phyloP scores from a whole-genome alignment of 2,329 filamentous ascomycete species.

The Fusarium sp. region DNA sequence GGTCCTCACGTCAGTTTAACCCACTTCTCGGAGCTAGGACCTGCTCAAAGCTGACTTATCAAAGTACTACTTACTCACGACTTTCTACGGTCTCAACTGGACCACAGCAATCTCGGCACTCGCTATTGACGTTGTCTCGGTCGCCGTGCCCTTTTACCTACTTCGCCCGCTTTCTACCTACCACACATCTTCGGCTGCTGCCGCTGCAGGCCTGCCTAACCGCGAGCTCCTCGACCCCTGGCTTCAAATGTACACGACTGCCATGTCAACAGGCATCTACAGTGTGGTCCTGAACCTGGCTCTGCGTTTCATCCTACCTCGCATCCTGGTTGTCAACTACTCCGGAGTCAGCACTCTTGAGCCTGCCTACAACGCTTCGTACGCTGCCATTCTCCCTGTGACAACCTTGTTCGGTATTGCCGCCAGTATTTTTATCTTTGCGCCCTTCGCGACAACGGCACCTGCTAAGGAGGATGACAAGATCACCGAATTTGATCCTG shows the following conservation, averaged over 20 bases:
- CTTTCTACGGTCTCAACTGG: slow-evolving; percentile 79
- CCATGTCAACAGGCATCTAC: slow-evolving; percentile 79
- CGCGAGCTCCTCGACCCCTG: slow-evolving; percentile 72
- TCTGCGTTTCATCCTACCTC: slow-evolving; percentile 76
- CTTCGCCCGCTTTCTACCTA: slow-evolving; percentile 74
- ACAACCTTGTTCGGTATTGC: slow-evolving; percentile 72
- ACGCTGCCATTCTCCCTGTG: slow-evolving; percentile 69
- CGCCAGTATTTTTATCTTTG: slow-evolving; percentile 81
- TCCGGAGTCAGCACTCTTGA: slow-evolving; percentile 75
- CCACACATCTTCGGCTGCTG: slow-evolving; percentile 64
- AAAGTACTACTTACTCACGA: slow-evolving; percentile 77
- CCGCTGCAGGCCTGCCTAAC: slow-evolving; percentile 62
- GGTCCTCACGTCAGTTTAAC: slow-evolving; percentile 71
- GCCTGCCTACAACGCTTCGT: slow-evolving; percentile 72
- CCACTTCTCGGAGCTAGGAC: slow-evolving; percentile 2
- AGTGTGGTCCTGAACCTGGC: slow-evolving; percentile 76
- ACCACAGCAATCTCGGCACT: slow-evolving; percentile 70
- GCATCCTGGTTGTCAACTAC: slow-evolving; percentile 80
- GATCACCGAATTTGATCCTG: slow-evolving; percentile 69
- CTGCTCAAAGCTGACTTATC: slow-evolving; percentile 25
- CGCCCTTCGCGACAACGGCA: slow-evolving; percentile 68
- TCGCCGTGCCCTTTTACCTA: slow-evolving; percentile 78
- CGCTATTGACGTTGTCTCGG: slow-evolving; percentile 74
- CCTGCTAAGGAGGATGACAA: slow-evolving; percentile 61
- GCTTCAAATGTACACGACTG: slow-evolving; percentile 71